Base-by-base conservation (phyloP, 495 filamentous ascomycete species). In the Echria macrotheca region DNA sequence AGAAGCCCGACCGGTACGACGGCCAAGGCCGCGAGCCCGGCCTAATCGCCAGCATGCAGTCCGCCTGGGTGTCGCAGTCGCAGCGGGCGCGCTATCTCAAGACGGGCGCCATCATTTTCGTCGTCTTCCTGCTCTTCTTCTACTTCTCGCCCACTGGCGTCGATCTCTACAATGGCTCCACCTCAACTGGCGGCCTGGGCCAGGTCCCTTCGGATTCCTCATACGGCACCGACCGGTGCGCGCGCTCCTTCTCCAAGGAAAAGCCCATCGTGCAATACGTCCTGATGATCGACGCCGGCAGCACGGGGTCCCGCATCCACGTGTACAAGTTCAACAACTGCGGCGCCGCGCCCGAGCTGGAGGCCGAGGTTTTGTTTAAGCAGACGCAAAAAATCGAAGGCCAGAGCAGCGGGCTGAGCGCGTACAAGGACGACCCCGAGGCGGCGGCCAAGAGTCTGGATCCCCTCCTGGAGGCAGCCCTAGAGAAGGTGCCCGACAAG, bases 271-370 rank as follows among this genome's bases (percentile, higher is more conserved):
- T 96, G 51, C 93, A 98, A 61, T 97, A 96, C 75, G 93, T 89
- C 49, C 78, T 95, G 55, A 97, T 98, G 93, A 89, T 98, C 60
- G 93, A 98, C 73, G 93, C 93, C 29, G 93, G 93, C 47, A 96
- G 91, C 70, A 96, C 91, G 32, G 93, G 93, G 49, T 97, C 93
- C 51, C 87, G 93, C 46, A 96, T 98, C 61, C 93, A 98, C 69
- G 91, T 97, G 46, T 98, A 96, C 73, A 84, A 85, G 51, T 98
- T 98, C 80, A 98, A 96, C 74, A 98, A 97, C 74, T 98, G 93
- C 71, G 94, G 90, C 43, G 65, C 84, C 28, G 90, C 91, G 17
- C 93, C 93, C n/a, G 93, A 97, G 70, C 77, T 98, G 14, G 93
- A 98, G 63, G 72, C 81, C 57, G 93, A 98, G 63, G 75, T 84